phyloP scores from a whole-genome alignment of 2,329 filamentous ascomycete genomes.

The Venturia aucupariae region DNA sequence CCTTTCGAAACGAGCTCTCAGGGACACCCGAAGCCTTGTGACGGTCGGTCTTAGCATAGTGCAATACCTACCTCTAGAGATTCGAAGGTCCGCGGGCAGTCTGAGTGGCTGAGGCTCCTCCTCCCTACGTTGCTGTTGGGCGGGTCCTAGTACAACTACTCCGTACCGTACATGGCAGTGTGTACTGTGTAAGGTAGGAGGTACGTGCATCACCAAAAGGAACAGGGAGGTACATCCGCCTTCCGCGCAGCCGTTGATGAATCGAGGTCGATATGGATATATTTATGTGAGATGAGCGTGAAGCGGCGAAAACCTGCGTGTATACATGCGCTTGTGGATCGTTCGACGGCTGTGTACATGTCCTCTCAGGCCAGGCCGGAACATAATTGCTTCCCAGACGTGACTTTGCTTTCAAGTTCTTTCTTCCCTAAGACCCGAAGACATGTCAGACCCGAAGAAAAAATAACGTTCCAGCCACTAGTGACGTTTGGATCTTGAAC shows the following conservation, averaged over 20 bases:
- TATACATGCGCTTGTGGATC: neutral
- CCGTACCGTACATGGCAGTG: too few relatives aligned
- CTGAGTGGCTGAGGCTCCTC: neutral
- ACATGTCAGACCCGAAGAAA: neutral
- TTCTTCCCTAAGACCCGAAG: neutral
- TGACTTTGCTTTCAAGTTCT: neutral
- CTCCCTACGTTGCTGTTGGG: neutral
- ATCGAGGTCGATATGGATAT: too few relatives aligned
- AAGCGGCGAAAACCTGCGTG: neutral
- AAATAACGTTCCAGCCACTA: neutral
- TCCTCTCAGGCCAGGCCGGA: neutral
- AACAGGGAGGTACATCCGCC: neutral
- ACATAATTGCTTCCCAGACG: conserved; percentile 2
- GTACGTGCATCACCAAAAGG: too few relatives aligned
- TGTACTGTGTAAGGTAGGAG: too few relatives aligned
- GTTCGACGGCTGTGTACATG: neutral
- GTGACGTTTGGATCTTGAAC: neutral
- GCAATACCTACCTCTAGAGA: too few relatives aligned
- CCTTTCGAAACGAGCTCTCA: neutral
- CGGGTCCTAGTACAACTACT: neutral
- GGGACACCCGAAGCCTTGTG: conserved; percentile 3
- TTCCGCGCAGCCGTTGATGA: too few relatives aligned
- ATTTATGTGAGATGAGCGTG: neutral
- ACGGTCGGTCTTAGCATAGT: neutral
- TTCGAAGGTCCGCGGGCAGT: neutral